phyloP scores from a whole-genome alignment of 23 red algal species.

The Gracilaria domingensis region DNA sequence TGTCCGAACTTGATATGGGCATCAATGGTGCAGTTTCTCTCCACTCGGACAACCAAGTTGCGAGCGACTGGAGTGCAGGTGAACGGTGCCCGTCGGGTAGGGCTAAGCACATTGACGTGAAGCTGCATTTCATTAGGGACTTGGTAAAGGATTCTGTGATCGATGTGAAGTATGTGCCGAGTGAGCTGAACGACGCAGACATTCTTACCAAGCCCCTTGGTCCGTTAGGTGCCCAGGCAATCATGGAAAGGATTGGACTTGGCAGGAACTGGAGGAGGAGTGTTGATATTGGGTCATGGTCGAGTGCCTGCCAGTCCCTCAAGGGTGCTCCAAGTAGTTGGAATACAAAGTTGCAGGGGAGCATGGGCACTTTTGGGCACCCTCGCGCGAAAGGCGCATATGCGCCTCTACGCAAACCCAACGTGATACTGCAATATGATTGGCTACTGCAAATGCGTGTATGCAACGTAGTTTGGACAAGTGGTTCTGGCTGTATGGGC shows the following conservation, averaged over 20 bases:
- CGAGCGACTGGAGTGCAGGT: background rate
- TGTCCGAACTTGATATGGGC: background rate
- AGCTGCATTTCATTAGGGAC: constrained; percentile 6
- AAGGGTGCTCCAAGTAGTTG: no score
- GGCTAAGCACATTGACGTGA: constrained; percentile 35
- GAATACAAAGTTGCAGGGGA: background rate
- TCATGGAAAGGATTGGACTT: background rate
- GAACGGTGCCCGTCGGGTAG: constrained; percentile 21
- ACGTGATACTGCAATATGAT: constrained; percentile 7
- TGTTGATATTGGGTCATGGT: no score
- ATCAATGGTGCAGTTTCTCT: background rate
- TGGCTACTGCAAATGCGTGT: background rate
- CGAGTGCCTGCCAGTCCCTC: no score
- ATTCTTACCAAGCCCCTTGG: constrained; percentile 7
- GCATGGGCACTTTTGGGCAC: background rate
- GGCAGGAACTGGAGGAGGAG: background rate
- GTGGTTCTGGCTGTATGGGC: no score
- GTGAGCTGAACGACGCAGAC: constrained; percentile 9
- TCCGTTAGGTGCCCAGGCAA: background rate
- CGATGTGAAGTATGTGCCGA: constrained; percentile 5
- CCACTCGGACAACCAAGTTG: constrained; percentile 15
- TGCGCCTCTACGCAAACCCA: background rate
- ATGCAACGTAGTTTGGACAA: background rate
- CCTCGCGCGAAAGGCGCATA: background rate
- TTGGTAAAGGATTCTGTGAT: background rate